Base-by-base conservation (phyloP, 129 eudicot genomes). In the Logfia minima region DNA sequence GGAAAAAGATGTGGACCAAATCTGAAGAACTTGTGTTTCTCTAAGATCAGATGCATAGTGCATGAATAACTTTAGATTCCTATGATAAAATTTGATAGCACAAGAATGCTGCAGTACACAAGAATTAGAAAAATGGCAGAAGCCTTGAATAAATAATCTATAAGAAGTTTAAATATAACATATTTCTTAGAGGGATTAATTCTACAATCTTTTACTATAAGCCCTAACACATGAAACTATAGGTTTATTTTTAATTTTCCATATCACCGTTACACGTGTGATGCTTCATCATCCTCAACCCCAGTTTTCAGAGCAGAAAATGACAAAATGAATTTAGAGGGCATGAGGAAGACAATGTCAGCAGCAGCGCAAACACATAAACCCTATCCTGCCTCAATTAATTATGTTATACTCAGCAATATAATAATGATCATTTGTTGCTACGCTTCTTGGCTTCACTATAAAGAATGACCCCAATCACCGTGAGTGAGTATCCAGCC, bases 381-480 rank as follows among this genome's bases (percentile, higher is more conserved):
- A 77, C 22, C 53, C 68, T 77, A 35, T 68, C 75, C 60, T 80
- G 58, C 72, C 43, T 43, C 68, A n/a, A 60, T 52, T 60, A 64
- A 48, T 19, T 76, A 76, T 48, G 37, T 65, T 75, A 63, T 78
- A 9, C 48, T 41, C 48, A 41, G 48, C 48, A 68, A 48, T 2
- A 23, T 76, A 26, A 68, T 34, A n/a, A 14, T 35, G 24, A 6
- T 87, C 85, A 87, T 82, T 89, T 91, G 75, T 23, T 81, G 80
- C 87, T 84, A 63, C 97, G 90, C 81, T 89, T 94, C 71, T 89
- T 94, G 61, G 98, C 97, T 81, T 94, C 90, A 65, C 96, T 89
- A 66, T 94, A 94, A 74, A 91, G 92, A 79, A 91, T 83, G 75
- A 94, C 98, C 19, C 98, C 98, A 21, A 87, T 73, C 28, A 94